phyloP scores from a whole-genome alignment of 192 early-diverging fungal genomes.

The Phlyctochytrium arcticum region DNA sequence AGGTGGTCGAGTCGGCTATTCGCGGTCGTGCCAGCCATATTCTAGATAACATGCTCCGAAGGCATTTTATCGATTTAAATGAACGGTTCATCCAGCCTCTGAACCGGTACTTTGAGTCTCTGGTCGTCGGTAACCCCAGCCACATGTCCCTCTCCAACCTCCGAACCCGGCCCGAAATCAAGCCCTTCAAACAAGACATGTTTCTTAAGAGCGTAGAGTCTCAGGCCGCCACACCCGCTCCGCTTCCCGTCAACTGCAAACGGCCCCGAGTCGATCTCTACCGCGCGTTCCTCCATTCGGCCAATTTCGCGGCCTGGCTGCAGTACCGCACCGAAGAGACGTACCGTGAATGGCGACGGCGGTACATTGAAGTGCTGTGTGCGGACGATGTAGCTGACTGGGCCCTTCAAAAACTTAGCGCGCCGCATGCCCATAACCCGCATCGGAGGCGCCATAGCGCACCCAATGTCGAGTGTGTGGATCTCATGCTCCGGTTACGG shows the following conservation, averaged over 20 bases:
- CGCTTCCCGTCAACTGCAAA: slow-evolving; percentile 47
- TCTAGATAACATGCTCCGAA: slow-evolving; percentile 88
- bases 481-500: slow-evolving; percentile 59
- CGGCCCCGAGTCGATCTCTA: slow-evolving; percentile 77
- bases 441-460: slow-evolving; percentile 5
- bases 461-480: slow-evolving; percentile 64
- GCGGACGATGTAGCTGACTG: slow-evolving; percentile 51
- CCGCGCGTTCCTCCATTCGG: slow-evolving; percentile 80
- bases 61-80: slow-evolving; percentile 90
- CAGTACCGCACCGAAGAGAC: slow-evolving; percentile 73
- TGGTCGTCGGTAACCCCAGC: slow-evolving; percentile 66
- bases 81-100: slow-evolving; percentile 93
- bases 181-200: slow-evolving; percentile 71
- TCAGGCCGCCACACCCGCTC: slow-evolving; percentile 32
- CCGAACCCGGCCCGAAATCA: slow-evolving; percentile 58
- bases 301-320: slow-evolving; percentile 96
- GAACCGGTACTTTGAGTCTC: slow-evolving; percentile 85
- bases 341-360: slow-evolving; percentile 71
- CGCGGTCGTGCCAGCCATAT: slow-evolving; percentile 57
- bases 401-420: slow-evolving; percentile 18
- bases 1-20: slow-evolving; percentile 67
- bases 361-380: slow-evolving; percentile 72
- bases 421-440: background rate
- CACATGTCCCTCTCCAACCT: slow-evolving; percentile 50
- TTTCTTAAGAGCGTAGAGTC: slow-evolving; percentile 65